phyloP scores from a whole-genome alignment of 2,329 filamentous ascomycete genomes.

The Colletotrichum tropicicola region DNA sequence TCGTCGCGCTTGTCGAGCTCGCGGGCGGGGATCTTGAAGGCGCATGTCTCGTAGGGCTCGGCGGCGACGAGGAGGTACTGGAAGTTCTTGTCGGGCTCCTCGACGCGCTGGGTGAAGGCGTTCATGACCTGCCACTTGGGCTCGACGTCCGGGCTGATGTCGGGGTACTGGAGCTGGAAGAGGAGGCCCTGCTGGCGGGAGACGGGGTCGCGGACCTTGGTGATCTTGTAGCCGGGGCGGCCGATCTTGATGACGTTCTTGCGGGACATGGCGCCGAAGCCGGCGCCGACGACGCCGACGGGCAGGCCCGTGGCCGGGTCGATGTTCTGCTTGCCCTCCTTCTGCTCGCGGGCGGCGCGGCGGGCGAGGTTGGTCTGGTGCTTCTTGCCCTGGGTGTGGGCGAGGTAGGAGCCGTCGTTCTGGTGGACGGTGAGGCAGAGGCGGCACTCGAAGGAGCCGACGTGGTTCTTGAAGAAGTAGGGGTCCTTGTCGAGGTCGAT shows the following conservation, averaged over 20 bases:
- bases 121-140: slow-evolving; percentile 97
- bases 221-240: slow-evolving; percentile 96
- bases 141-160: slow-evolving; percentile 78
- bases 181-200: slow-evolving; percentile 89
- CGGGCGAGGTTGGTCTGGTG: slow-evolving; percentile 98
- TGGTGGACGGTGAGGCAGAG: slow-evolving; percentile 98
- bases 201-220: slow-evolving; percentile 89
- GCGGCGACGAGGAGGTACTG: slow-evolving; percentile 96
- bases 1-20: slow-evolving; percentile 92
- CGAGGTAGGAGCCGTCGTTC: slow-evolving; percentile 98
- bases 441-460: slow-evolving; percentile 96
- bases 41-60: slow-evolving; percentile 97
- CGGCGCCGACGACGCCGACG: slow-evolving; percentile 78
- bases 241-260: slow-evolving; percentile 95
- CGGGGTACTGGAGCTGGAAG: slow-evolving; percentile 97
- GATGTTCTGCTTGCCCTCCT: slow-evolving; percentile 79
- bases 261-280: slow-evolving; percentile 68
- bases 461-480: slow-evolving; percentile 99
- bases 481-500: slow-evolving; percentile 99
- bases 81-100: slow-evolving; percentile 92
- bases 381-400: slow-evolving; percentile 97
- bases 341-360: slow-evolving; percentile 93
- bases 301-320: slow-evolving; percentile 76
- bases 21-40: slow-evolving; percentile 92
- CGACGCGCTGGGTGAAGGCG: slow-evolving; percentile 93